A percentile compares a stretch with the other conserved stretches of the same genome.
phyloP scores from a whole-genome alignment of 2,329 filamentous ascomycete genomes.

The Botryosphaeria dothidea region DNA sequence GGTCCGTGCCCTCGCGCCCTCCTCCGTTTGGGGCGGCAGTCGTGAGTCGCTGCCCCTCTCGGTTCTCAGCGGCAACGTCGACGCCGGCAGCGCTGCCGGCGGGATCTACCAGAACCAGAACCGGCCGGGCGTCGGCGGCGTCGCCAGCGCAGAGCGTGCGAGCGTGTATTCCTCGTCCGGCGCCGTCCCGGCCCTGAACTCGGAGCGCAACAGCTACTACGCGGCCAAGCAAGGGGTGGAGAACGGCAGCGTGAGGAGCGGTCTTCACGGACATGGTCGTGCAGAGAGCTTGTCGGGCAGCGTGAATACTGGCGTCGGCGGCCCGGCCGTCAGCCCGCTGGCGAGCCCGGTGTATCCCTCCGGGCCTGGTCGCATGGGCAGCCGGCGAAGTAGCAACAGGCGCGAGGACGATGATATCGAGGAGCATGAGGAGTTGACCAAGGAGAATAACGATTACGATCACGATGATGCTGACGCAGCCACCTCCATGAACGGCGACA shows the following conservation, averaged over 20 bases:
- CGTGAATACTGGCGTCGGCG: slow-evolving; percentile 48
- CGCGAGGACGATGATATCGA: slow-evolving; percentile 15
- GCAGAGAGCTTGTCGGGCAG: slow-evolving; percentile 82
- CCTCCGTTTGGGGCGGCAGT: slow-evolving; percentile 78
- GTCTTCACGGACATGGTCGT: slow-evolving; percentile 71
- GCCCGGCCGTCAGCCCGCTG: slow-evolving; percentile 54
- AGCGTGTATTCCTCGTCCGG: slow-evolving; percentile 77
- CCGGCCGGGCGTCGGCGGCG: slow-evolving; percentile 55
- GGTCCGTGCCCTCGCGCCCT: slow-evolving; percentile 79
- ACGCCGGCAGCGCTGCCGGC: slow-evolving; percentile 49
- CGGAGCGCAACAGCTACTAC: slow-evolving; percentile 82
- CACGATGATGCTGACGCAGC: slow-evolving; percentile 1
- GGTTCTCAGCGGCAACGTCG: slow-evolving; percentile 71
- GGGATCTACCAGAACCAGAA: slow-evolving; percentile 55
- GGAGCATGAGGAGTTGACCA: slow-evolving; percentile 5
- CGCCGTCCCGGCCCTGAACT: slow-evolving; percentile 61
- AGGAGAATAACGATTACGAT: slow-evolving; percentile 5
- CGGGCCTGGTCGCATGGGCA: slow-evolving; percentile 12
- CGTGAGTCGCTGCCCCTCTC: slow-evolving; percentile 78
- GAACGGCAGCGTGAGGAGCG: slow-evolving; percentile 76
- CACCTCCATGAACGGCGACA: neutral
- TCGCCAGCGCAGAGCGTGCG: slow-evolving; percentile 65
- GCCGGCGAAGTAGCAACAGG: slow-evolving; percentile 18
- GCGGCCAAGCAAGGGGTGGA: slow-evolving; percentile 59
- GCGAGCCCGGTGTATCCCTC: slow-evolving; percentile 47